A percentile compares a stretch with the other conserved stretches of the same genome.
phyloP scores from a whole-genome alignment of 2,329 filamentous ascomycete genomes.

The Colletotrichum camelliae region DNA sequence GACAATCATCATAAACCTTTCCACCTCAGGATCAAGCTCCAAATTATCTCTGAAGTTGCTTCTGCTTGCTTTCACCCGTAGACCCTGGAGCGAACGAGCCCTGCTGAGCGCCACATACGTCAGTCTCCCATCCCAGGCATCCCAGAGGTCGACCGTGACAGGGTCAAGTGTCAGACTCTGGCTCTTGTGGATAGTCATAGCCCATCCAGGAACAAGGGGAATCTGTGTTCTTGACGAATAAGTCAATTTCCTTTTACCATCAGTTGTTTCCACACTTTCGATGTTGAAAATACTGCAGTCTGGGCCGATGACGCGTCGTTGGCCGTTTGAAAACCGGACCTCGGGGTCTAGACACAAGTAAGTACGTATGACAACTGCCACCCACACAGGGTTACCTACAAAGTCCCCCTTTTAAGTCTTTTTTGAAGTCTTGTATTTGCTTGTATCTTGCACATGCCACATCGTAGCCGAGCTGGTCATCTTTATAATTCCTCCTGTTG shows the following conservation, averaged over 20 bases:
- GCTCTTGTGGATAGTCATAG: slow-evolving; percentile 3
- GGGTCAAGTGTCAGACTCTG: background rate
- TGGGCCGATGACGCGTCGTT: background rate
- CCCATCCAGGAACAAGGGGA: background rate
- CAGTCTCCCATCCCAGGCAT: background rate
- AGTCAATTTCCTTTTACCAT: background rate
- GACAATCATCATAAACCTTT: background rate
- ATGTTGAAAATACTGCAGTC: background rate
- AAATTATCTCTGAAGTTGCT: background rate
- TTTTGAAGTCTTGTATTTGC: background rate
- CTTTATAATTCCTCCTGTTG: background rate
- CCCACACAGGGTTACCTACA: background rate
- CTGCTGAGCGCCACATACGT: background rate
- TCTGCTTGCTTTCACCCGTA: background rate
- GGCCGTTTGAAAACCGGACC: background rate
- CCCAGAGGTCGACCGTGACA: background rate
- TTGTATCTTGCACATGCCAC: background rate
- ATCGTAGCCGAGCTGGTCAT: background rate
- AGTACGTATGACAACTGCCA: background rate
- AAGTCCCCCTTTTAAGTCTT: background rate
- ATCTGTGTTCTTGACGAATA: background rate
- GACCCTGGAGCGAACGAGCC: background rate
- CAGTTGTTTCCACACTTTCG: background rate
- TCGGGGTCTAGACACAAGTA: background rate
- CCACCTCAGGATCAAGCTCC: background rate